A percentile compares a stretch with the other conserved stretches of the same genome.
Evolutionary conservation across 2,329 filamentous ascomycete genomes (phyloP).

Genomic region (Cladosporium halotolerans): DNA sequence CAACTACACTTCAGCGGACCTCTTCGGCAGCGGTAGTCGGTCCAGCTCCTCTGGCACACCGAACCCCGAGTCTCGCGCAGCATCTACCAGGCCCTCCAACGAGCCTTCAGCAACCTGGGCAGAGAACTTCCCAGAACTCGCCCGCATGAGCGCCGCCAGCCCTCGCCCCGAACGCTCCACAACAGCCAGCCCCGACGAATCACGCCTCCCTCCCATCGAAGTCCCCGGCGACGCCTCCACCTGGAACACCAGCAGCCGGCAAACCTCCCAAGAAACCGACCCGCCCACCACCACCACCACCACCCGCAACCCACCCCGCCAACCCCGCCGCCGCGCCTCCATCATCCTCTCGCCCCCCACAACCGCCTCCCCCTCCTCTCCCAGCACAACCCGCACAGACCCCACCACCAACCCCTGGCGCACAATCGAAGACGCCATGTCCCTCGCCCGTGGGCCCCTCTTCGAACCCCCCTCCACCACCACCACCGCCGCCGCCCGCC

Average conservation of each 20-base stretch:
- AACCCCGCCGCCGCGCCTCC: slow-evolving; percentile 36
- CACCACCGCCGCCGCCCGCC: slow-evolving; percentile 5
- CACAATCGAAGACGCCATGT: slow-evolving; percentile 42
- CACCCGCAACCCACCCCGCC: slow-evolving; percentile 20
- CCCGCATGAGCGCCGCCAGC: slow-evolving; percentile 17
- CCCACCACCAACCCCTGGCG: slow-evolving; percentile 40
- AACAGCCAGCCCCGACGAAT: neutral
- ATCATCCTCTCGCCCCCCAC: slow-evolving; percentile 31
- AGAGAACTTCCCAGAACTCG: slow-evolving; percentile 25
- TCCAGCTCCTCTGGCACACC: slow-evolving; percentile 10
- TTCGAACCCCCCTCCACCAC: slow-evolving; percentile 26
- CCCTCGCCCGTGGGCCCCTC: slow-evolving; percentile 30
- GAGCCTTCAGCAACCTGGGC: slow-evolving; percentile 23
- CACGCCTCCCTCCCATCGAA: neutral
- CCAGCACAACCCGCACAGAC: slow-evolving; percentile 19
- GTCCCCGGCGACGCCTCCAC: neutral
- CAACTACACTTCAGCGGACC: slow-evolving; percentile 35
- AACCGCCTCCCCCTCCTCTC: slow-evolving; percentile 5
- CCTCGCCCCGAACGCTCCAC: neutral
- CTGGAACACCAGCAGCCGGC: neutral
- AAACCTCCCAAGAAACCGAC: slow-evolving; percentile 10
- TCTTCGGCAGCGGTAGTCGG: slow-evolving; percentile 19
- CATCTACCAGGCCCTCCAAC: slow-evolving; percentile 17
- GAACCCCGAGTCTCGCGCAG: neutral
- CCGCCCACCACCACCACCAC: slow-evolving; percentile 13